Percentiles rank a stretch among this genome's conserved stretches.
Conservation (phyloP, 2,329 filamentous ascomycete genomes). For the Colletotrichum chlorophyti region DNA sequence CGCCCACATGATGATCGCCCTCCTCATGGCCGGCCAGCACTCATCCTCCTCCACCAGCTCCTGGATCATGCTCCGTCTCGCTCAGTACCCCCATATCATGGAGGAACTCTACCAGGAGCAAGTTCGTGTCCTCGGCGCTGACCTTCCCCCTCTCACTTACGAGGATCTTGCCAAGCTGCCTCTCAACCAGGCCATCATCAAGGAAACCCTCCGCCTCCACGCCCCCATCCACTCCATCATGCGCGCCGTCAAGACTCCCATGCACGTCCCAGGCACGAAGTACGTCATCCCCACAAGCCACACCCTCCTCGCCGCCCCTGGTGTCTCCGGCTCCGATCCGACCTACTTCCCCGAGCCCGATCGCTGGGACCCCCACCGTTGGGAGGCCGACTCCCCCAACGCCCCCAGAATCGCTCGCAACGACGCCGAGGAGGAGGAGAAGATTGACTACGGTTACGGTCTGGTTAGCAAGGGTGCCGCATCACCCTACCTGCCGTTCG, state of each 20-base stretch:
- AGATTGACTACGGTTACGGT: slow-evolving; percentile 93
- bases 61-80: slow-evolving; percentile 85
- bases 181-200: slow-evolving; percentile 84
- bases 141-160: slow-evolving; percentile 77
- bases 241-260: slow-evolving; percentile 87
- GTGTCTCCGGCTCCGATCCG: slow-evolving; percentile 76
- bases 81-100: slow-evolving; percentile 76
- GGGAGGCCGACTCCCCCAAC: slow-evolving; percentile 72
- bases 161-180: slow-evolving; percentile 81
- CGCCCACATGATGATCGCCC: slow-evolving; percentile 92
- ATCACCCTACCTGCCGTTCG: slow-evolving; percentile 93
- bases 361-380: slow-evolving; percentile 89
- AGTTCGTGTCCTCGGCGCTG: slow-evolving; percentile 71
- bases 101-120: slow-evolving; percentile 89
- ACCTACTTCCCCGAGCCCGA: slow-evolving; percentile 83
- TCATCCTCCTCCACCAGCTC: slow-evolving; percentile 84
- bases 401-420: slow-evolving; percentile 53
- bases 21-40: slow-evolving; percentile 92
- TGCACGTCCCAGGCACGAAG: slow-evolving; percentile 82
- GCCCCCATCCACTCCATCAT: slow-evolving; percentile 95
- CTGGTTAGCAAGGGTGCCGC: slow-evolving; percentile 88
- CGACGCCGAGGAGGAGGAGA: slow-evolving; percentile 67
- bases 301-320: slow-evolving; percentile 83
- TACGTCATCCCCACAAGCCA: slow-evolving; percentile 84
- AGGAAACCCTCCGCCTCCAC: slow-evolving; percentile 90